Conservation (phyloP, 306 rosid genomes). For the Betula pendula region DNA sequence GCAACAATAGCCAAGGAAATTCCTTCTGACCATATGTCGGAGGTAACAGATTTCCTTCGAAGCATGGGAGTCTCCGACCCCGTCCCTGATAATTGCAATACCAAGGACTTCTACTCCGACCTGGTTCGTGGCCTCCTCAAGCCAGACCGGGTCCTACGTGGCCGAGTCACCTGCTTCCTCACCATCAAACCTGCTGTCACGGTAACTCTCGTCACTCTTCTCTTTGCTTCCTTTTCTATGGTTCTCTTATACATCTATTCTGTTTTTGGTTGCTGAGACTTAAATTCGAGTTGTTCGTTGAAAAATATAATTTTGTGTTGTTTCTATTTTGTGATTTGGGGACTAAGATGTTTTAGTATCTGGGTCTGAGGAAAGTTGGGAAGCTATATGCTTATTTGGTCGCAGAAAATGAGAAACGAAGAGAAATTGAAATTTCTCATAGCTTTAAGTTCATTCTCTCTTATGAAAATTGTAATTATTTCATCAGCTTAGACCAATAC, state of each 20-base stretch:
- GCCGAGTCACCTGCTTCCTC: constrained; percentile 44
- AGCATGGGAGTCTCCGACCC: constrained; percentile 8
- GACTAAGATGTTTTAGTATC: no score
- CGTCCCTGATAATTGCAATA: constrained; percentile 30
- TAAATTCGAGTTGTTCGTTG: no score
- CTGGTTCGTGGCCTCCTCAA: constrained; percentile 26
- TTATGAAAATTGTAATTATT: no score
- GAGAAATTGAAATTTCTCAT: no score
- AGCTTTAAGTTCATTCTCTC: no score
- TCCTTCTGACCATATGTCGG: background rate
- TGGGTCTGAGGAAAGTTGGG: no score
- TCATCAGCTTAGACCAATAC: no score
- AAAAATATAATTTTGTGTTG: no score
- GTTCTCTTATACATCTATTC: background rate
- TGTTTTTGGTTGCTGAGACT: background rate
- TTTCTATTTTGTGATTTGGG: no score
- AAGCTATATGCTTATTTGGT: no score
- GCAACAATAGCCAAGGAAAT: constrained; percentile 21
- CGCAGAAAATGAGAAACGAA: no score
- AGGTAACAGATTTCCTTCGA: background rate
- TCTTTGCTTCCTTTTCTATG: background rate
- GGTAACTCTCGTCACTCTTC: constrained; percentile 20
- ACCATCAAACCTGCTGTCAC: constrained; percentile 32
- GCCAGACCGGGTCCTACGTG: constrained; percentile 30
- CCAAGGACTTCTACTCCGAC: constrained; percentile 34